phyloP scores from a whole-genome alignment of 306 rosid genomes.

The Vicia villosa region DNA sequence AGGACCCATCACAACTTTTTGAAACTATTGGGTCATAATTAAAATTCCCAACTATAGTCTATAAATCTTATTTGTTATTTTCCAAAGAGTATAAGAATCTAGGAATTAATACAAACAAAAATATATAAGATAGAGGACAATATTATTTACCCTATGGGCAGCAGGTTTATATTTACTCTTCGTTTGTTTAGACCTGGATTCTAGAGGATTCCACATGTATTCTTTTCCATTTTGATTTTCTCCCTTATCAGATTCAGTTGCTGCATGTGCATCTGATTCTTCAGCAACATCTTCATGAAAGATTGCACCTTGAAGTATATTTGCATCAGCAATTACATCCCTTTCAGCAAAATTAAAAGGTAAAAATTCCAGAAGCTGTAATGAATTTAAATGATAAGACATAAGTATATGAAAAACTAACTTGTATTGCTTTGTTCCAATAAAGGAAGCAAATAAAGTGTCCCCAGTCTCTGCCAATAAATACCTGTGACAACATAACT shows the following conservation, averaged over 20 bases:
- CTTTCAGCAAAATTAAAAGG: constrained; percentile 54
- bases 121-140: constrained; percentile 1
- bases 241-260: constrained; percentile 44
- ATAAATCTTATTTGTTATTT: constrained; percentile 3
- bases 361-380: constrained; percentile 29
- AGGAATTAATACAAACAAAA: constrained; percentile 10
- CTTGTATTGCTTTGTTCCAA: constrained; percentile 98
- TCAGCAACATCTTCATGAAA: constrained; percentile 85
- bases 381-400: constrained; percentile 26
- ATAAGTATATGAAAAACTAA: constrained; percentile 43
- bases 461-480: constrained; percentile 97
- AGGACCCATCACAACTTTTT: not conserved
- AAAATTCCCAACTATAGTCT: not conserved
- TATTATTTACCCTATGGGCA: constrained; percentile 76
- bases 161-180: constrained; percentile 78
- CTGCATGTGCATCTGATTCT: constrained; percentile 47
- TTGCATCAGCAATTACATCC: constrained; percentile 93
- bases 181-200: constrained; percentile 63
- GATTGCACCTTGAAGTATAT: constrained; percentile 97
- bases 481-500: constrained; percentile 61
- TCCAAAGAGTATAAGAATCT: not conserved
- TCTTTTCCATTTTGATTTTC: constrained; percentile 67
- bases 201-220: constrained; percentile 68
- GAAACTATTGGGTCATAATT: not conserved
- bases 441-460: constrained; percentile 95